Base-by-base conservation (phyloP, 1,284 basidiomycete genomes). In the Wolfiporia cocos region DNA sequence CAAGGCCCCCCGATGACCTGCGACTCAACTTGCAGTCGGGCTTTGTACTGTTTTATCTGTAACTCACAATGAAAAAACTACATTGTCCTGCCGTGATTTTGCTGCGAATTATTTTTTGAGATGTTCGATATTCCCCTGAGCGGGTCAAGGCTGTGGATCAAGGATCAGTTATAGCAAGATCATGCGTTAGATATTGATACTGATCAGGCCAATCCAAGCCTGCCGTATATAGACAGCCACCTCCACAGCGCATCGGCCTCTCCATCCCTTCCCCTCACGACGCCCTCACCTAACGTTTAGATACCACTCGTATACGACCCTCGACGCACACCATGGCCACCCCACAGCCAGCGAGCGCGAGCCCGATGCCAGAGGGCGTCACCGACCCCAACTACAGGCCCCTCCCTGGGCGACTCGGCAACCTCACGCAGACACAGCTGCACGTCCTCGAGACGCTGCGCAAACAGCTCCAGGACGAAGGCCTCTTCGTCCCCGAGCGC, bases 331-430 rank as follows among this genome's bases (percentile, higher is more conserved):
- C 41, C 17, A 59, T 59, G 56, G 28, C 34, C 35, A 49, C 47
- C 34, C 41, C 46, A 37, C 39, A 48, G 33, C 43, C 50, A 34
- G 69, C 71, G 42, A 76, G 66, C 57, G 76, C 70, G 37, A 77
- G 73, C 47, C 64, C 75, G 3, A 67, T 81, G 64, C 80, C 80
- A 14, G 64, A 65, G 36, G 78, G 77, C 50, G 66, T 82, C 48
- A 82, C 81, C 1, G 76, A 86, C 63, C 74, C 78, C 18, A 74
- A 75, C 61, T 87, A 84, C 65, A 70, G 71, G 54, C 85, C 87
- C 2, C 70, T 70, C 5, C 81, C 88, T 7, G 92, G 92, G 14
- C 75, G 86, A 39, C 69, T 91, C 30, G 92, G 92, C 19, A 92
- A 95, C 66, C 76, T 96, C 52, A 80, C 78, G n/a, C 64, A 73